Conservation (phyloP, 225 moss, liverwort and hornwort genomes). For the Rhytidiadelphus loreus region DNA sequence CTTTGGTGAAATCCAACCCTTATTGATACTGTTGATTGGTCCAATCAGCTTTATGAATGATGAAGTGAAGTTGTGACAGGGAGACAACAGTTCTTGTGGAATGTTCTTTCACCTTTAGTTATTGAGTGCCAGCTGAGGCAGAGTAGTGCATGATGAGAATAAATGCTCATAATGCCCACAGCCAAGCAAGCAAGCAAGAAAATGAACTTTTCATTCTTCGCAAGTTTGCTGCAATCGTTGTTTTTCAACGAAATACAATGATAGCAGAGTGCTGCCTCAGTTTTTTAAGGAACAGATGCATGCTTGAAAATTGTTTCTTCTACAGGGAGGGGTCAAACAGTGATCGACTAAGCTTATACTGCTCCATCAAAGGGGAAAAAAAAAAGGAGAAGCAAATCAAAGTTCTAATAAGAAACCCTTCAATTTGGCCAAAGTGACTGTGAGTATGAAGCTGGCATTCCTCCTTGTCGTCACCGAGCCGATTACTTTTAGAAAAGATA, state of each 20-base stretch:
- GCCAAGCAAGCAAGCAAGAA: neutral
- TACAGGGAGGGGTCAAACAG: too few relatives aligned
- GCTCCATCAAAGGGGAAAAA: too few relatives aligned
- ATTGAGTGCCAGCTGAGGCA: neutral
- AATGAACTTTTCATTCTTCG: neutral
- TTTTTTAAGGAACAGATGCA: neutral
- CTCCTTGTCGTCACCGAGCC: neutral
- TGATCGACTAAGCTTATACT: too few relatives aligned
- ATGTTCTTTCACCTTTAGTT: neutral
- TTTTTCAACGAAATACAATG: neutral
- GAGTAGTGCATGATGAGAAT: neutral
- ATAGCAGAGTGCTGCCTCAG: neutral
- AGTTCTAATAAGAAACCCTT: neutral
- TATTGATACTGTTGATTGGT: neutral
- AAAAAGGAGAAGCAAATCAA: too few relatives aligned
- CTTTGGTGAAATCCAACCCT: neutral
- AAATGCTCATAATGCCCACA: neutral
- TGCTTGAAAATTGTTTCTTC: neutral
- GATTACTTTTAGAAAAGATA: too few relatives aligned
- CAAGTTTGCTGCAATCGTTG: too few relatives aligned
- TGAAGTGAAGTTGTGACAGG: neutral
- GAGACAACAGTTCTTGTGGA: neutral
- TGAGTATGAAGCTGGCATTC: neutral
- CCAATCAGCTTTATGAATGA: neutral
- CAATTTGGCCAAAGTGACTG: neutral